phyloP scores from a whole-genome alignment of 768 basidiomycete species.

The Termitomyces sp. region DNA sequence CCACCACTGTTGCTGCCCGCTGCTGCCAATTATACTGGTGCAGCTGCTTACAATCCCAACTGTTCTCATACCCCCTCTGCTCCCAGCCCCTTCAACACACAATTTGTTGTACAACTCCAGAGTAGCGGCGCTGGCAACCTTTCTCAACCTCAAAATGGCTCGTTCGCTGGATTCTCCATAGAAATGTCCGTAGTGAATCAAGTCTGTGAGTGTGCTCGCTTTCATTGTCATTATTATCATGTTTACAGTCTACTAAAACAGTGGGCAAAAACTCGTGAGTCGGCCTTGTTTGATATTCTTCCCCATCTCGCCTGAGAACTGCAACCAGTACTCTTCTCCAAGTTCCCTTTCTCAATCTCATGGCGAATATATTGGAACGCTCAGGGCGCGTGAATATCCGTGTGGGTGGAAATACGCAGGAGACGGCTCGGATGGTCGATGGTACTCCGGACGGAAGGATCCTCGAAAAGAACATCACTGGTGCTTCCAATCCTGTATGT shows the following conservation, averaged over 20 bases:
- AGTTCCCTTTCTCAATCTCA: slow-evolving; percentile 72
- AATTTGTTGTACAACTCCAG: slow-evolving; percentile 39
- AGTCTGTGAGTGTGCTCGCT: slow-evolving; percentile 34
- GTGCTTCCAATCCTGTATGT: slow-evolving; percentile 13
- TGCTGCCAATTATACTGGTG: slow-evolving; percentile 41
- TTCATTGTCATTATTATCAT: not conserved
- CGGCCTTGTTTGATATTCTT: not conserved
- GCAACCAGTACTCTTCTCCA: slow-evolving; percentile 35
- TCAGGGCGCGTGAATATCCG: slow-evolving; percentile 60
- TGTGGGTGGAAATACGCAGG: slow-evolving; percentile 79
- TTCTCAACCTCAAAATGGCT: slow-evolving; percentile 22
- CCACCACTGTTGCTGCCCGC: slow-evolving; percentile 18
- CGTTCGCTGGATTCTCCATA: slow-evolving; percentile 52
- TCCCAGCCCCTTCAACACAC: slow-evolving; percentile 37
- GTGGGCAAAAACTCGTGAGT: slow-evolving; percentile 46
- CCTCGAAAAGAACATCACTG: slow-evolving; percentile 15
- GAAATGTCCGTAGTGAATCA: slow-evolving; percentile 60
- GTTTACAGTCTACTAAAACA: slow-evolving; percentile 10
- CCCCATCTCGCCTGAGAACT: not conserved
- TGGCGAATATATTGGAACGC: slow-evolving; percentile 64
- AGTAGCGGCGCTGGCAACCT: slow-evolving; percentile 5
- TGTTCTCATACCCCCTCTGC: slow-evolving; percentile 43
- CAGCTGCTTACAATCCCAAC: slow-evolving; percentile 50
- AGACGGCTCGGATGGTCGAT: slow-evolving; percentile 48
- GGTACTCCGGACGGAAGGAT: slow-evolving; percentile 37